Evolutionary conservation across 495 filamentous ascomycete genomes (phyloP).

Genomic region (Neurospora sp.): DNA sequence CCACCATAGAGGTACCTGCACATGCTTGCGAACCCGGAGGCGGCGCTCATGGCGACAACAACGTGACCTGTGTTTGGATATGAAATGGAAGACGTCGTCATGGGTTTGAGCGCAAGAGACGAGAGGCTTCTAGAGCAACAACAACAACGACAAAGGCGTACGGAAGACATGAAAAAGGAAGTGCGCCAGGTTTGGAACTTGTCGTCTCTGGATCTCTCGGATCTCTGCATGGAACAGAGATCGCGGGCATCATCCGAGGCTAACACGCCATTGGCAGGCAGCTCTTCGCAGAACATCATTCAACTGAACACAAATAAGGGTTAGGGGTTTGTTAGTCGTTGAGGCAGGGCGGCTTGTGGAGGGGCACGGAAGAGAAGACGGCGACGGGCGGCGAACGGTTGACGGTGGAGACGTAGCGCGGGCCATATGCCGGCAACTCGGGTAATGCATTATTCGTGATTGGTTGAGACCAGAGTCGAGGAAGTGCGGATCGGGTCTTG

Average conservation of each 20-base stretch:
- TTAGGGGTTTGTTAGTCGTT: background rate
- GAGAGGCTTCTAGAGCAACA: background rate
- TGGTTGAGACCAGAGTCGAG: constrained; percentile 6
- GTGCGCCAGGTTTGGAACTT: background rate
- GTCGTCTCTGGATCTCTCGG: background rate
- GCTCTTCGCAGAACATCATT: background rate
- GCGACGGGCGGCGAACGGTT: background rate
- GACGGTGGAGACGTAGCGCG: constrained; percentile 1
- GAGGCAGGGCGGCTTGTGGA: background rate
- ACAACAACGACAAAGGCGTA: background rate
- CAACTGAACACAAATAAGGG: background rate
- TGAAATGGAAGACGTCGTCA: background rate
- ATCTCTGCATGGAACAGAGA: background rate
- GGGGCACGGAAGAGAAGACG: background rate
- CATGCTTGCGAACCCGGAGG: background rate
- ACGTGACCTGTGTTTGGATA: background rate
- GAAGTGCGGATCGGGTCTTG: constrained; percentile 13
- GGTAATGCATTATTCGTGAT: constrained; percentile 19
- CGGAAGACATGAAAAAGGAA: background rate
- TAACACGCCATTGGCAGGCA: background rate
- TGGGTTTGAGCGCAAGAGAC: background rate
- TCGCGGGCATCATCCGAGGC: background rate
- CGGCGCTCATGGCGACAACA: background rate
- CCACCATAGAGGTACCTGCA: background rate
- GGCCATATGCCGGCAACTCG: constrained; percentile 22